Evolutionary conservation across 75 land plant genomes (phyloP).

Genomic region (Chamaecyparis obtusa): DNA sequence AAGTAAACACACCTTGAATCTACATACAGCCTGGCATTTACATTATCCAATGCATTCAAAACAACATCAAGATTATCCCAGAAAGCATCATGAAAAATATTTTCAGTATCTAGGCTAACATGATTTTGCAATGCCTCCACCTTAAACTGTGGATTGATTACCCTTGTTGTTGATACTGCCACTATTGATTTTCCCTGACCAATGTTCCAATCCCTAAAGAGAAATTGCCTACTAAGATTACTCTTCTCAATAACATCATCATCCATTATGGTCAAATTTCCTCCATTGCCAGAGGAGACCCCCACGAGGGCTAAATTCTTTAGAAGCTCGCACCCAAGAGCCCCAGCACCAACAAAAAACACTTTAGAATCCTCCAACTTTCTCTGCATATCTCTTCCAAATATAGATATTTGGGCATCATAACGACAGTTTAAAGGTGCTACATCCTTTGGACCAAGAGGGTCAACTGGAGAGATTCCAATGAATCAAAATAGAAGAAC

Average conservation of each 20-base stretch:
- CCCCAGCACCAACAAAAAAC: conserved; percentile 93
- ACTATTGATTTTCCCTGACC: conserved; percentile 91
- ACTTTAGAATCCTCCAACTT: conserved; percentile 71
- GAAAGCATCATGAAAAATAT: no score
- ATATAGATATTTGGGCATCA: conserved; percentile 91
- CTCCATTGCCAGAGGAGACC: conserved; percentile 67
- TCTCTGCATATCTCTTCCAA: conserved; percentile 75
- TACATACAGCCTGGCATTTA: no score
- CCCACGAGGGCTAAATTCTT: conserved; percentile 95
- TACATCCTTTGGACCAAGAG: conserved; percentile 48
- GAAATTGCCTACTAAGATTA: conserved; percentile 90
- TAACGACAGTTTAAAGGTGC: no score
- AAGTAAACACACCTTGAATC: no score
- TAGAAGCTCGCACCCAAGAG: conserved; percentile 89
- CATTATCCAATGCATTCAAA: no score
- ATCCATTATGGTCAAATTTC: conserved; percentile 75
- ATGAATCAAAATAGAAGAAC: conserved; percentile 93
- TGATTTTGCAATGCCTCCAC: conserved; percentile 85
- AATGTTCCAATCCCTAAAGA: conserved; percentile 91
- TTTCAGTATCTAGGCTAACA: conserved; percentile 79
- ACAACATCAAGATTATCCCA: no score
- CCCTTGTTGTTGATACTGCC: conserved; percentile 74
- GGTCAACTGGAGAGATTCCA: conserved; percentile 84
- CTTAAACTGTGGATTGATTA: conserved; percentile 58
- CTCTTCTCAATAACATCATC: no score